A percentile compares a stretch with the other conserved stretches of the same genome.
Conservation (phyloP, 257 asterid species). For the Nicotiana benthamiana region DNA sequence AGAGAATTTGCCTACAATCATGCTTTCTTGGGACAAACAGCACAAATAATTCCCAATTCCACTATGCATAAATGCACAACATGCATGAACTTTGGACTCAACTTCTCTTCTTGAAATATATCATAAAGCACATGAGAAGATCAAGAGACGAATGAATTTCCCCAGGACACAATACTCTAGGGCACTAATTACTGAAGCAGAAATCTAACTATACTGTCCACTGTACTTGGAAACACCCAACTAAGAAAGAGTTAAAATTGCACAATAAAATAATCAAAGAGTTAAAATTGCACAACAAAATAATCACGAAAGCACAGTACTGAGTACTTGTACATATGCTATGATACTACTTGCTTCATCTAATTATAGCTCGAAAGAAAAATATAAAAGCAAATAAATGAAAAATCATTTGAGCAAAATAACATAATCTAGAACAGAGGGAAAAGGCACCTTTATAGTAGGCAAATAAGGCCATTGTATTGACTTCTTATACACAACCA, state of each 20-base stretch:
- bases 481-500: constrained; percentile 1
- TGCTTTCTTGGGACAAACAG: neutral
- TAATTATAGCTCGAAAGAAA: neutral
- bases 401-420: neutral
- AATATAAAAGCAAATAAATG: neutral
- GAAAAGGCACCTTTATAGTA: neutral
- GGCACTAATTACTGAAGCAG: neutral
- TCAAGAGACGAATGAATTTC: neutral
- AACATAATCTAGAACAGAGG: neutral
- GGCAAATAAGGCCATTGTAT: neutral
- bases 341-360: neutral
- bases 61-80: neutral
- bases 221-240: neutral
- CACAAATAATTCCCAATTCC: neutral
- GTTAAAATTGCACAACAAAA: neutral
- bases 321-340: neutral
- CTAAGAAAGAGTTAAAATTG: neutral
- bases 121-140: neutral
- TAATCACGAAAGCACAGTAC: neutral
- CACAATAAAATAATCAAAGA: neutral
- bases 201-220: neutral
- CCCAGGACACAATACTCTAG: neutral
- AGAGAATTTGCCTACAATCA: neutral
- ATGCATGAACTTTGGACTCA: neutral
- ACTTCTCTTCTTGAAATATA: neutral